Conservation (phyloP, 1,284 basidiomycete genomes). For the Stygiomarasmius scandens region DNA sequence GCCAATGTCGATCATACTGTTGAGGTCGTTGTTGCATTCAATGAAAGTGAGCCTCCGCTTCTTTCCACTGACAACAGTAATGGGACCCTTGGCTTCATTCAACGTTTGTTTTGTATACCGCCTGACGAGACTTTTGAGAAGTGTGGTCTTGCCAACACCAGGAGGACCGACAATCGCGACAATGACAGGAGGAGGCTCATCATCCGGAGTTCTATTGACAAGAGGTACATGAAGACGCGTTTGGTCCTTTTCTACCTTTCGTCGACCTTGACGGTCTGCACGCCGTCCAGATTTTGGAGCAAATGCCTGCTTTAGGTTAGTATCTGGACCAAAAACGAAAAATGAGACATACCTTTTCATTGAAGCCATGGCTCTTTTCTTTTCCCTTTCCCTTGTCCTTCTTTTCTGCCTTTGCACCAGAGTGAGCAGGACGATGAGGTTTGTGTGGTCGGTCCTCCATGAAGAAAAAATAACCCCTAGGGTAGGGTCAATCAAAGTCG, state of each 20-base stretch:
- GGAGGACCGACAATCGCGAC: slow-evolving; percentile 97
- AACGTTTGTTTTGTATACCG: slow-evolving; percentile 95
- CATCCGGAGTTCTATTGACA: slow-evolving; percentile 91
- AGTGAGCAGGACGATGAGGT: slow-evolving; percentile 72
- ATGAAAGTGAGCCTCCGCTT: slow-evolving; percentile 92
- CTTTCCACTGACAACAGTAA: slow-evolving; percentile 96
- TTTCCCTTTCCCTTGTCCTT: slow-evolving; percentile 68
- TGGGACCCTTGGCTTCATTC: slow-evolving; percentile 88
- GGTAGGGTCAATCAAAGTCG: background rate
- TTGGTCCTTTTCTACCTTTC: slow-evolving; percentile 94
- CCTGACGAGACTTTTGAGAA: slow-evolving; percentile 90
- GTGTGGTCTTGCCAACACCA: slow-evolving; percentile 95
- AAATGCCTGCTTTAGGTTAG: slow-evolving; percentile 69
- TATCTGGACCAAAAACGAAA: slow-evolving; percentile 1
- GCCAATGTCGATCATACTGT: slow-evolving; percentile 97
- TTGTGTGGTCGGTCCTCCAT: slow-evolving; percentile 80
- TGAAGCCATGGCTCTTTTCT: slow-evolving; percentile 75
- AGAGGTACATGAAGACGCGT: slow-evolving; percentile 95
- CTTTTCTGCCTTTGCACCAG: slow-evolving; percentile 77
- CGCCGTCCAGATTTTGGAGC: slow-evolving; percentile 88
- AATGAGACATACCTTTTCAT: slow-evolving; percentile 78
- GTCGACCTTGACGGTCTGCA: slow-evolving; percentile 86
- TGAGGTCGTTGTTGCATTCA: slow-evolving; percentile 97
- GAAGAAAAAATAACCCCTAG: background rate
- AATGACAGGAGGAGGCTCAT: slow-evolving; percentile 91